Percentiles rank a stretch among this genome's conserved stretches.
Evolutionary conservation across 495 filamentous ascomycete species (phyloP).

Genomic region (Lophiostoma macrostomum): DNA sequence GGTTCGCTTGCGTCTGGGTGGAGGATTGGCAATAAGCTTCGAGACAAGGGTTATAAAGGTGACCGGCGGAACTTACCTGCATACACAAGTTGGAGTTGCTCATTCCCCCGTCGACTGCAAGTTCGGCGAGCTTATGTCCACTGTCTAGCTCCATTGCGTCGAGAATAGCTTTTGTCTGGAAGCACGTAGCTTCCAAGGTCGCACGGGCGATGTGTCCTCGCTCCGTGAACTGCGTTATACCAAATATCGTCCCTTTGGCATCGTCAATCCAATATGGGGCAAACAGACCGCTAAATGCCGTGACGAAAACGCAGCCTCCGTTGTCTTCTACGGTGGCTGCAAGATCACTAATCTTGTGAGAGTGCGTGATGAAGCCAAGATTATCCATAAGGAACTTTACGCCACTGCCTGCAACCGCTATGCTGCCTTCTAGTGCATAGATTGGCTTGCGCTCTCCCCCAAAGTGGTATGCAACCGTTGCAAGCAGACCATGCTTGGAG

Average conservation of each 20-base stretch:
- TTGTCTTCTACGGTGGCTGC: constrained; percentile 82
- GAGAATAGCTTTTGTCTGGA: constrained; percentile 91
- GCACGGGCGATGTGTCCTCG: constrained; percentile 90
- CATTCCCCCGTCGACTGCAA: constrained; percentile 93
- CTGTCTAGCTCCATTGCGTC: constrained; percentile 94
- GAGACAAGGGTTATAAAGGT: constrained; percentile 4
- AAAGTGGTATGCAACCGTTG: constrained; percentile 86
- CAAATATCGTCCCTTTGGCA: constrained; percentile 87
- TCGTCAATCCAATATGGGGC: constrained; percentile 99
- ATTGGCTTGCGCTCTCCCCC: constrained; percentile 68
- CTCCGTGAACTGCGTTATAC: constrained; percentile 87
- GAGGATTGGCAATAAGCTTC: constrained; percentile 15
- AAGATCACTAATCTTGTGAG: constrained; percentile 75
- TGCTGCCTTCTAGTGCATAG: constrained; percentile 89
- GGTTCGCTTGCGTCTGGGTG: constrained; percentile 75
- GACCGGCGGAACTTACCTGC: constrained; percentile 57
- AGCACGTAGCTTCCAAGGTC: constrained; percentile 92
- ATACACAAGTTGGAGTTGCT: constrained; percentile 91
- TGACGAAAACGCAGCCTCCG: constrained; percentile 91
- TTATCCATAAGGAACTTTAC: constrained; percentile 92
- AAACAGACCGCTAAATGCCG: constrained; percentile 92
- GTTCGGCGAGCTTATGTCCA: constrained; percentile 66
- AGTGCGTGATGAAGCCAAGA: constrained; percentile 74
- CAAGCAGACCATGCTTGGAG: constrained; percentile 81
- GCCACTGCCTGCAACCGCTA: constrained; percentile 86